Evolutionary conservation across 306 rosid genomes (phyloP), one percentile per base, ranked within the genome.

Genomic region (Cercis canadensis): DNA sequence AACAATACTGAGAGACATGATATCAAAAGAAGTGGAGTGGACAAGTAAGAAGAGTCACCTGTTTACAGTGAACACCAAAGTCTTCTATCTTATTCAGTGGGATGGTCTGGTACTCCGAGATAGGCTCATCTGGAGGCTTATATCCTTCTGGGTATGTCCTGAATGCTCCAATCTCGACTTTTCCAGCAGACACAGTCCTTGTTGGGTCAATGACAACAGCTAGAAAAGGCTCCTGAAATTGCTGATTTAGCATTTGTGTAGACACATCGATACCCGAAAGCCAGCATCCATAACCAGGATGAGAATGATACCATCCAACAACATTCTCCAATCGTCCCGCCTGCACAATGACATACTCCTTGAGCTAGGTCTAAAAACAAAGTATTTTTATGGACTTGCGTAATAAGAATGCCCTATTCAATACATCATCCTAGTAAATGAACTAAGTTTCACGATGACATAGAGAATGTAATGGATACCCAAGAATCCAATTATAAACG

Each of bases 281-380:
- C 99, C 99, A 95, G 80, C 97, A 95, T 37, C 99, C 99, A 34
- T 95, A 95, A 24, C 96, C 97, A 53, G 99, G 99, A 43, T 95
- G 99, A 74, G 99, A 95, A 78, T 95, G 99, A 75, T 95, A 95
- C 99, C 99, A 91, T 11, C 99, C 99, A 49, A 95, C 96, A 57
- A 69, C 99, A 73, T 95, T 95, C 78, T 95, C 99, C 86, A 95
- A 72, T 18, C 97, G 78, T 5, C 99, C 99, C 3, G 88, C 96
- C 99, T 95, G 56, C 61, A 69, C 49, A 75, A 59, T 15, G 24
- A 67, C 59, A 57, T 13, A 64, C 60, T 9, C 54, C 5, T n/a
- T 64, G 14, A 78, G 64, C 21, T 1, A 65, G 18, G 65, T 57
- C 56, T 4, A 16, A 59, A 58, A 14, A 11, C 12, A 15, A 72